Evolutionary conservation across 192 early-diverging fungal genomes (phyloP).

Genomic region (Entophlyctis helioformis): DNA sequence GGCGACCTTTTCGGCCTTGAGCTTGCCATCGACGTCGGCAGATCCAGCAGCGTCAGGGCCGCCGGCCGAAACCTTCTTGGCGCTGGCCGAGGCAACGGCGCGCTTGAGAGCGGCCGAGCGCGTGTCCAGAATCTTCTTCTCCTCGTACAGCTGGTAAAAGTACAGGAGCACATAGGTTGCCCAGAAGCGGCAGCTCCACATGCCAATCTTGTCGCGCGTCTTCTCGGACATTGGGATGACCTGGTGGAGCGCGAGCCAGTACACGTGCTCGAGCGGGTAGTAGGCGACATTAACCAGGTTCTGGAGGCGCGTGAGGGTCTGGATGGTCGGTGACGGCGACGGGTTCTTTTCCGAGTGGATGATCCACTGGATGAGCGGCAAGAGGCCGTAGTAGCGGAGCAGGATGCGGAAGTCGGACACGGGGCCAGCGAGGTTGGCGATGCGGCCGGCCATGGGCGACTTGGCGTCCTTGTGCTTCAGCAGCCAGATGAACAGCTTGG

Average conservation of each 20-base stretch:
- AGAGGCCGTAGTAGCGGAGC: conserved; percentile 60
- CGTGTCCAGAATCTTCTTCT: conserved; percentile 16
- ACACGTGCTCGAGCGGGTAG: conserved; percentile 94
- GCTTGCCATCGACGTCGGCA: conserved; percentile 1
- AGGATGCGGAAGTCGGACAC: conserved; percentile 86
- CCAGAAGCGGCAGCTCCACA: conserved; percentile 97
- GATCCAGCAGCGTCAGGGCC: neutral
- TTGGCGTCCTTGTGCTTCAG: conserved; percentile 42
- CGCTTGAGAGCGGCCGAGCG: conserved; percentile 8
- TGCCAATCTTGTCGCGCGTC: conserved; percentile 62
- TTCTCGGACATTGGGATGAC: conserved; percentile 64
- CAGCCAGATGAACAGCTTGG: conserved; percentile 80
- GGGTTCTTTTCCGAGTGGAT: conserved; percentile 57
- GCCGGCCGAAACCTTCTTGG: conserved; percentile 7
- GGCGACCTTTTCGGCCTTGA: conserved; percentile 27
- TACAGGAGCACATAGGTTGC: conserved; percentile 83
- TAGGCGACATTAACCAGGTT: conserved; percentile 77
- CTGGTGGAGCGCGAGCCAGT: conserved; percentile 84
- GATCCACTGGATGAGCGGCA: conserved; percentile 83
- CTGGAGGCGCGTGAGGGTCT: conserved; percentile 70
- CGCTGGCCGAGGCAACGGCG: neutral
- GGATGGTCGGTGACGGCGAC: conserved; percentile 45
- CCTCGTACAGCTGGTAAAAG: conserved; percentile 70
- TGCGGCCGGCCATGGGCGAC: conserved; percentile 49
- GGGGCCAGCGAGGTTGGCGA: conserved; percentile 71